Evolutionary conservation across 257 asterid species (phyloP).

Genomic region (Solanum piurae): DNA sequence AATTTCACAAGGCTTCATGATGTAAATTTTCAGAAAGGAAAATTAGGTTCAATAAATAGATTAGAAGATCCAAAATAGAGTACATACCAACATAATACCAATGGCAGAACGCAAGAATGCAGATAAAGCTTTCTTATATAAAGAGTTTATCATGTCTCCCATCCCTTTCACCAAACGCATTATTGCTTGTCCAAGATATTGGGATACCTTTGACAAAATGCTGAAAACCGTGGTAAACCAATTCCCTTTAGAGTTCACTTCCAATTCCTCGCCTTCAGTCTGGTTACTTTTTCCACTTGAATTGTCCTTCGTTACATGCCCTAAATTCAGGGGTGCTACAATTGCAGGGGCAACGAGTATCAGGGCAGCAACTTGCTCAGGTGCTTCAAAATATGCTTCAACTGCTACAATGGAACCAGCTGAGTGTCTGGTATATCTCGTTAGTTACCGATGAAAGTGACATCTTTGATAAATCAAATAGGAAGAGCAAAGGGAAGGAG

Average conservation of each 20-base stretch:
- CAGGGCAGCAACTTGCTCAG: slow-evolving; percentile 86
- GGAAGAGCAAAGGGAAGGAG: background rate
- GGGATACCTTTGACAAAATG: slow-evolving; percentile 31
- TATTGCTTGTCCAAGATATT: slow-evolving; percentile 27
- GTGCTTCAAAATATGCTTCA: slow-evolving; percentile 86
- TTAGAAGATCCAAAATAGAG: background rate
- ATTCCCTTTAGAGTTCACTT: slow-evolving; percentile 15
- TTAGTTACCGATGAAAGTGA: slow-evolving; percentile 6
- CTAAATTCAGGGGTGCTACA: slow-evolving; percentile 46
- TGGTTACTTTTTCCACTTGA: slow-evolving; percentile 23
- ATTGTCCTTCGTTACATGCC: slow-evolving; percentile 15
- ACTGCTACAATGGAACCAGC: slow-evolving; percentile 92
- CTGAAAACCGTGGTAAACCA: slow-evolving; percentile 23
- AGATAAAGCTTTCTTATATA: slow-evolving; percentile 58
- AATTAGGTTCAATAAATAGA: background rate
- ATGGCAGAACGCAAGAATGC: slow-evolving; percentile 62
- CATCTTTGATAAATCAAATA: background rate
- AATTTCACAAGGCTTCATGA: background rate
- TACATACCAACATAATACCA: slow-evolving; percentile 63
- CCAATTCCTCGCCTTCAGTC: slow-evolving; percentile 26
- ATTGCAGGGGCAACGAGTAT: slow-evolving; percentile 91
- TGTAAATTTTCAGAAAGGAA: background rate
- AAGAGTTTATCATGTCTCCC: slow-evolving; percentile 43
- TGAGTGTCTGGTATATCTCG: slow-evolving; percentile 66
- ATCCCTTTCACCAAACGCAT: slow-evolving; percentile 34